These are phyloP conservation scores for Neospora caninum DNA, from an alignment of 169 alveolate species.

Conservation along the genomic window DNA sequence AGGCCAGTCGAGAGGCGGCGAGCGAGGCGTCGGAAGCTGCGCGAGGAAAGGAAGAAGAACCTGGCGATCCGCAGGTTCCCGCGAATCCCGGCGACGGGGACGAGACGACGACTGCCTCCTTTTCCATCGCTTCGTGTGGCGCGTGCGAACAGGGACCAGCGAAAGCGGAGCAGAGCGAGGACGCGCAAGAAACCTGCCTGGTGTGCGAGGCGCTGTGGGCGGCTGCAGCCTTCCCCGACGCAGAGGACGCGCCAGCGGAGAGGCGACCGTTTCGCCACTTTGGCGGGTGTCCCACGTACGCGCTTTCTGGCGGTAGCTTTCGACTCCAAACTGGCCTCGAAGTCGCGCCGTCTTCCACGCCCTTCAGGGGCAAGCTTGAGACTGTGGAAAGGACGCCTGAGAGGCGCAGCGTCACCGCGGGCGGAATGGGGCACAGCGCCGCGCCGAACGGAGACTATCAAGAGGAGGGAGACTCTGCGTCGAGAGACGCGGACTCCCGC, in stretches of 20 bases:
- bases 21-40: background rate
- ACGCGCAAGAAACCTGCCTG: background rate
- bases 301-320: background rate
- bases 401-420: background rate
- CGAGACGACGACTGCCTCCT: too few relatives aligned
- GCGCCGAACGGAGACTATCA: background rate
- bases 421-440: background rate
- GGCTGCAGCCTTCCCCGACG: background rate
- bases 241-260: background rate
- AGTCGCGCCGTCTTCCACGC: background rate
- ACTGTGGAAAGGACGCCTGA: background rate
- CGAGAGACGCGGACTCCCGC: background rate
- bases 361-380: background rate
- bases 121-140: too few relatives aligned
- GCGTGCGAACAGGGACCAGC: background rate
- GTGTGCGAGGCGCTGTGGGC: conserved; percentile 39
- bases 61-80: too few relatives aligned
- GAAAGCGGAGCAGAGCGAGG: background rate
- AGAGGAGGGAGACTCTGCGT: background rate
- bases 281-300: conserved; percentile 1
- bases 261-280: background rate
- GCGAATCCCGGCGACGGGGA: too few relatives aligned
- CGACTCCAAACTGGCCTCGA: background rate
- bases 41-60: too few relatives aligned
- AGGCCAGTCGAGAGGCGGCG: background rate